These are phyloP conservation scores for Zoysia matrella DNA, from an alignment of 202 grass and related monocot genomes.

Conservation along the genomic window DNA sequence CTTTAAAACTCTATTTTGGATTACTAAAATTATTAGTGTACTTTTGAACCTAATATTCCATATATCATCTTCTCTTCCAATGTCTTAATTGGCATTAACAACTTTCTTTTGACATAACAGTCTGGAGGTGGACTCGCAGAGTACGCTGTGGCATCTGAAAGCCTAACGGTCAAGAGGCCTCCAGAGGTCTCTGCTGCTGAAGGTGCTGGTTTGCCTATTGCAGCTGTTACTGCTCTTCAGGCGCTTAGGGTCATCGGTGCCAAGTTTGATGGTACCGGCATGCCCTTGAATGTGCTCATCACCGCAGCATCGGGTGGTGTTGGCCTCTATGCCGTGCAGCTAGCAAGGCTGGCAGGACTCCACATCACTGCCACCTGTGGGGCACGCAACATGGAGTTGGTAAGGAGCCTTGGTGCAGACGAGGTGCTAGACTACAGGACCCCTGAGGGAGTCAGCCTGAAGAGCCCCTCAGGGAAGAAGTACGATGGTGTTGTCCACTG, in stretches of 20 bases:
- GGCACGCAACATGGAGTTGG: slow-evolving; percentile 48
- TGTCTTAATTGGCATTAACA: slow-evolving; percentile 4
- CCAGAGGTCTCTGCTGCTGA: slow-evolving; percentile 57
- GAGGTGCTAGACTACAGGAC: slow-evolving; percentile 46
- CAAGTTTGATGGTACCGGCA: slow-evolving; percentile 67
- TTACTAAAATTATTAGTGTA: slow-evolving; percentile 9
- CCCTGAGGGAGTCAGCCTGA: slow-evolving; percentile 46
- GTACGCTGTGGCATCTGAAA: not conserved
- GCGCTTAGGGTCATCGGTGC: slow-evolving; percentile 54
- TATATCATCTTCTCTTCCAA: not conserved
- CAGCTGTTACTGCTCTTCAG: slow-evolving; percentile 57
- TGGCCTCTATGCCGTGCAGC: slow-evolving; percentile 65
- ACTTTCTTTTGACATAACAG: not conserved
- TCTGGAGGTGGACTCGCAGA: slow-evolving; percentile 69
- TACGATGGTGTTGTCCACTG: slow-evolving; percentile 62
- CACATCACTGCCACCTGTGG: slow-evolving; percentile 74
- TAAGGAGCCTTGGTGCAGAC: slow-evolving; percentile 34
- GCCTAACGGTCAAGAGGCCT: slow-evolving; percentile 47
- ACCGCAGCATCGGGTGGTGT: slow-evolving; percentile 71
- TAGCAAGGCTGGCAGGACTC: slow-evolving; percentile 62
- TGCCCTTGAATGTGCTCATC: slow-evolving; percentile 60
- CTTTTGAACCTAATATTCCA: not conserved
- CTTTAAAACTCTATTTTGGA: not conserved
- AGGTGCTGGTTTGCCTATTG: slow-evolving; percentile 60
- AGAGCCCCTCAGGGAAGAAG: slow-evolving; percentile 57